Percentiles rank a stretch among this genome's conserved stretches.
Evolutionary conservation across 1,139 yeast genomes (phyloP).

Genomic region (Debaryomycetaceae sp.): DNA sequence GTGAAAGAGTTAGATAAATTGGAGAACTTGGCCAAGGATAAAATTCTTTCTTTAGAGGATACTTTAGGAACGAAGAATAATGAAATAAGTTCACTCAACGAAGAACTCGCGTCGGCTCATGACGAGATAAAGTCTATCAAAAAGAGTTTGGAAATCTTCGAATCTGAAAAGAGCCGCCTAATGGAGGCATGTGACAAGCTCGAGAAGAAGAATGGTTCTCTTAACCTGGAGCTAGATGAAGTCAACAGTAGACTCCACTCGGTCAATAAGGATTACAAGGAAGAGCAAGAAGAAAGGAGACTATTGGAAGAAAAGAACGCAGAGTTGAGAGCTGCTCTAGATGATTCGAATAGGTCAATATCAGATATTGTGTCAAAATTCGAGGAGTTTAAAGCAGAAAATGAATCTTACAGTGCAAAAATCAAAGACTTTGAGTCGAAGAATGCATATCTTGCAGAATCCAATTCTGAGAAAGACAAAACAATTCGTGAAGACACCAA

Average conservation of each 20-base stretch:
- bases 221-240: conserved; percentile 1
- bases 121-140: background rate
- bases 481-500: conserved; percentile 23
- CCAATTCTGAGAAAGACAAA: conserved; percentile 19
- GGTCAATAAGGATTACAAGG: conserved; percentile 15
- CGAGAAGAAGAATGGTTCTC: conserved; percentile 3
- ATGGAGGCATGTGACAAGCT: conserved; percentile 3
- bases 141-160: conserved; percentile 3
- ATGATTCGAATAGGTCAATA: conserved; percentile 15
- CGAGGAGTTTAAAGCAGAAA: conserved; percentile 16
- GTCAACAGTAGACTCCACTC: conserved; percentile 12
- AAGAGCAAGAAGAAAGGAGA: conserved; percentile 11
- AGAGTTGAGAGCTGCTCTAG: conserved; percentile 16
- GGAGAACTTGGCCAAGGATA: conserved; percentile 20
- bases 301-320: conserved; percentile 17
- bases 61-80: conserved; percentile 13
- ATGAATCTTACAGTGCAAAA: conserved; percentile 5
- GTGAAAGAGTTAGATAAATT: conserved; percentile 20
- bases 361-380: conserved; percentile 19
- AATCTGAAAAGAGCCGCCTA: conserved; percentile 2
- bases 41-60: conserved; percentile 18
- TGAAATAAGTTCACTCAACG: conserved; percentile 5
- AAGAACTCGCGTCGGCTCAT: background rate
- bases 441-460: conserved; percentile 7
- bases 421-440: conserved; percentile 5